These are phyloP conservation scores for Plasmodium inui DNA, from an alignment of 169 alveolate species.

Conservation along the genomic window DNA sequence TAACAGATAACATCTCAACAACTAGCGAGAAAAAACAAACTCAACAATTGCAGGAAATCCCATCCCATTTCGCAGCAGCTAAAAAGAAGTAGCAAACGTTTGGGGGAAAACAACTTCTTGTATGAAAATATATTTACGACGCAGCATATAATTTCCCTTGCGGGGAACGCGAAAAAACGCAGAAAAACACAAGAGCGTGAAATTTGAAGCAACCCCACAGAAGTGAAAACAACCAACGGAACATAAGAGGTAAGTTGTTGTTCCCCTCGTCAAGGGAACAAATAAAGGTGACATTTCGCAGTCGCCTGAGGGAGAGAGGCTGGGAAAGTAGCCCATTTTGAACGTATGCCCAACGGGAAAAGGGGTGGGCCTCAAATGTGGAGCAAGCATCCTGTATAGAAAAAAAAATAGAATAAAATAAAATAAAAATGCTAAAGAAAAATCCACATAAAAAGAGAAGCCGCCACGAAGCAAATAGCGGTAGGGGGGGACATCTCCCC, in stretches of 20 bases:
- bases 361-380: neutral
- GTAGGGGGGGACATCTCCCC: neutral
- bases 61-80: neutral
- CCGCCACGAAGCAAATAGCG: neutral
- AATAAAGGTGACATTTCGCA: neutral
- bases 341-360: neutral
- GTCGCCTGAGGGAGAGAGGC: neutral
- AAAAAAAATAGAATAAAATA: neutral
- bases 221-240: neutral
- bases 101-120: neutral
- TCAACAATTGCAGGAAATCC: neutral
- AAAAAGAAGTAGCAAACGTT: neutral
- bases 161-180: neutral
- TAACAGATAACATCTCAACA: neutral
- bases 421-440: neutral
- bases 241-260: neutral
- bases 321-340: neutral
- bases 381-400: neutral
- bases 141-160: neutral
- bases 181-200: neutral
- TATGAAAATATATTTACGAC: neutral
- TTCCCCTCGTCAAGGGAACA: neutral
- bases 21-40: neutral
- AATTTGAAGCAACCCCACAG: neutral
- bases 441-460: neutral